phyloP scores from a whole-genome alignment of 164 flowering plant species.

The Piper betle region DNA sequence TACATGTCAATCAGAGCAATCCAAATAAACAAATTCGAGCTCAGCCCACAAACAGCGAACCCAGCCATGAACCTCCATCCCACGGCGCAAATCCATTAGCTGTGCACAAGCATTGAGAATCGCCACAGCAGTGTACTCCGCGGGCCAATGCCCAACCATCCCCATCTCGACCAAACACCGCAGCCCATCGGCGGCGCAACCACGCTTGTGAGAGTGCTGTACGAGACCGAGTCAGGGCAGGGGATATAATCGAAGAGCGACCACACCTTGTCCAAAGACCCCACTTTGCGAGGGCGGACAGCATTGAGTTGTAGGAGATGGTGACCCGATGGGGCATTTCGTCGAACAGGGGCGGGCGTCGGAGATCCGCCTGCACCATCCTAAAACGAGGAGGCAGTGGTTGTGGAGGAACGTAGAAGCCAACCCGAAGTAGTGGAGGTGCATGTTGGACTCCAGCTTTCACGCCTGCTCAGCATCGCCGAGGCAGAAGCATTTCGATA shows the following conservation, averaged over 20 bases:
- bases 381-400: slow-evolving; percentile 38
- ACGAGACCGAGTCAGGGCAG: slow-evolving; percentile 28
- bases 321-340: slow-evolving; percentile 21
- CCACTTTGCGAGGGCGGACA: slow-evolving; percentile 26
- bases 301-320: slow-evolving; percentile 30
- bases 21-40: slow-evolving; percentile 26
- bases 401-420: slow-evolving; percentile 25
- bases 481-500: slow-evolving; percentile 30
- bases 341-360: slow-evolving; percentile 21
- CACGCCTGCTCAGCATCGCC: slow-evolving; percentile 28
- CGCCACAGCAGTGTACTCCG: slow-evolving; percentile 27
- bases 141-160: slow-evolving; percentile 22
- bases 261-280: slow-evolving; percentile 16
- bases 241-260: slow-evolving; percentile 26
- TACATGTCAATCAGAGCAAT: slow-evolving; percentile 50
- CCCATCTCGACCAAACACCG: slow-evolving; percentile 25
- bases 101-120: slow-evolving; percentile 21
- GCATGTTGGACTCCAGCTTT: slow-evolving; percentile 41
- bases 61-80: slow-evolving; percentile 43
- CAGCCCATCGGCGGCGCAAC: slow-evolving; percentile 17
- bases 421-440: slow-evolving; percentile 20
- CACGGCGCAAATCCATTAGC: slow-evolving; percentile 25
- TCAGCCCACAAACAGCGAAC: slow-evolving; percentile 14
- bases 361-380: slow-evolving; percentile 16
- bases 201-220: slow-evolving; percentile 24